A percentile compares a stretch with the other conserved stretches of the same genome.
Conservation (phyloP, 441 rosid species). For the Erodium texanum region DNA sequence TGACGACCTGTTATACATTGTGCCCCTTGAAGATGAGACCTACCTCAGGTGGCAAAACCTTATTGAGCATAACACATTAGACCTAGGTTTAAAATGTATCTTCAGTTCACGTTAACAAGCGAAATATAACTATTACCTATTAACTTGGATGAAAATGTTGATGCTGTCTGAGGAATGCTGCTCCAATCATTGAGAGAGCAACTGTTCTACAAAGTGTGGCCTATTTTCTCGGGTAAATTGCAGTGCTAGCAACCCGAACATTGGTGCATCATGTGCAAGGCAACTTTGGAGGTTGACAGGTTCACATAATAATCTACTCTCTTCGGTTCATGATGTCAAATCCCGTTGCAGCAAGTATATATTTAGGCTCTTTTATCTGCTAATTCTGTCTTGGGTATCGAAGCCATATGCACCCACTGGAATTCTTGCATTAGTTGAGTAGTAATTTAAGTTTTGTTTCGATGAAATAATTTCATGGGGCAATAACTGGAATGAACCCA, state of each 20-base stretch:
- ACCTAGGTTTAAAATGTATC: neutral
- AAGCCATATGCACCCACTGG: neutral
- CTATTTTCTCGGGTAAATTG: neutral
- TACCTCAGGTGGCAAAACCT: neutral
- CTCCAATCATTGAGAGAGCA: neutral
- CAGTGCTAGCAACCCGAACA: neutral
- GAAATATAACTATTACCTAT: too few relatives aligned
- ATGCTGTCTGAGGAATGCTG: neutral
- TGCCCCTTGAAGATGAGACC: neutral
- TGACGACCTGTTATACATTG: neutral
- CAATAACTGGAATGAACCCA: neutral
- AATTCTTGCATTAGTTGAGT: too few relatives aligned
- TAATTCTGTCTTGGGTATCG: neutral
- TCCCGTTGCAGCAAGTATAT: neutral
- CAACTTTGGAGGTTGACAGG: neutral
- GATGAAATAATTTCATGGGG: neutral
- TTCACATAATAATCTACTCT: neutral
- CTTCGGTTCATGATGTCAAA: neutral
- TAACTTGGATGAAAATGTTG: neutral
- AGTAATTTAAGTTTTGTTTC: too few relatives aligned
- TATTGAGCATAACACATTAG: neutral
- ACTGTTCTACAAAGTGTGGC: neutral
- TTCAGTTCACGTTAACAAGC: too few relatives aligned
- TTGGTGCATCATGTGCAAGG: neutral
- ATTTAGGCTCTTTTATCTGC: neutral